Base-by-base conservation (phyloP, 768 basidiomycete genomes). In the Psilocybe sp. region DNA sequence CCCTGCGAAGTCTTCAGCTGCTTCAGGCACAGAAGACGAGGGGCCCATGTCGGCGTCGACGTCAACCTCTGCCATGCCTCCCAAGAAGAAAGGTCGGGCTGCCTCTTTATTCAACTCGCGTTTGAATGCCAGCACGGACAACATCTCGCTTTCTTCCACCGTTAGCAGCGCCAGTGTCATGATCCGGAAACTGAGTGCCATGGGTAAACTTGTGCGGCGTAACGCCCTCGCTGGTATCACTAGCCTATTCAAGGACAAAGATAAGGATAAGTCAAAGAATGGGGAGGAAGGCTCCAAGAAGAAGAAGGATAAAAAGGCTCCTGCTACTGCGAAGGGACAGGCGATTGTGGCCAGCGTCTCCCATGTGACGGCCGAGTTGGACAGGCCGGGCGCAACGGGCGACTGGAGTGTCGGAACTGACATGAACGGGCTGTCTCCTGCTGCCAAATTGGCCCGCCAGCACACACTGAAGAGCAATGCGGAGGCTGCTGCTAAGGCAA, bases 111-210 rank as follows among this genome's bases (percentile, higher is more conserved):
- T 98, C 78, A 97, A 93, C 67, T 82, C 89, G 37, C 44, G 52
- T 36, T 16, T 45, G 23, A 51, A 46, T 41, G 53, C 49, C 32
- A 50, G 53, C 45, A 95, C 92, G 38, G 94, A 96, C 68, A 97
- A 96, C 67, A 96, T 98, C 56, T 97, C 94, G 20, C 80, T 98
- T 35, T 89, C 87, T 15, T 94, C 91, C 7, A 97, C 96, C 39
- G 95, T 97, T 59, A 91, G 88, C 55, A 92, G 89, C 44, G 96
- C 96, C 16, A 92, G 89, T 39, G 88, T 98, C 65, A 96, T 98
- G 81, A 95, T 97, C 60, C 82, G 95, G 57, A 98, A 97, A 73
- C 84, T 98, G 42, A 89, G 95, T 3, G 84, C 85, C 35, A 85
- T 97, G 70, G 91, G 92, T 31, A 92, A 89, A 68, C 78, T 97